Evolutionary conservation across 2,329 filamentous ascomycete species (phyloP), one percentile per base, ranked within the genome.

Genomic region (Rhinocladiella mackenziei): DNA sequence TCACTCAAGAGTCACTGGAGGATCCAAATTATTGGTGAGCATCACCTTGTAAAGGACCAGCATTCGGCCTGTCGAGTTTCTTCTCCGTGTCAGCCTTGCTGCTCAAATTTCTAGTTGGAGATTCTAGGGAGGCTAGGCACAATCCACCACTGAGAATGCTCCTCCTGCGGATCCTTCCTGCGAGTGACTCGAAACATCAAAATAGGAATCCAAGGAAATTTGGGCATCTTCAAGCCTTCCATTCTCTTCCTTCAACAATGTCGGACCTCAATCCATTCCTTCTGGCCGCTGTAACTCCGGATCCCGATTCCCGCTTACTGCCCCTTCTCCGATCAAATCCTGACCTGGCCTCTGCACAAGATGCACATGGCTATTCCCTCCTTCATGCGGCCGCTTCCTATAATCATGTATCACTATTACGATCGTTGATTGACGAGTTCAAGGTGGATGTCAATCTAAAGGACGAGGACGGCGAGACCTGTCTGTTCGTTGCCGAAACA

Each of bases 381-480:
- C 72, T 97, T 36, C 92, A 98, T 66, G 92, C 92, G 39, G 88
- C 91, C 11, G 83, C 87, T 13, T 96, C 89, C 56, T 98, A 97
- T 74, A 85, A 84, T 62, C 89, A 97, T 62, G 69, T 87, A 25
- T 78, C 85, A 43, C 80, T 98, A 11, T 76, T 96, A 11, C 83
- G 85, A 29, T 67, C 79, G 0, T 76, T 98, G 4, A 74, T 95
- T 19, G 73, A 73, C 34, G 86, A 91, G 23, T 87, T 89, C 66
- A 68, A 80, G 9, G 89, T 91, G 17, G 73, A 89, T 48, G 78
- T 89, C 35, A 83, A 96, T 62, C 71, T 96, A 39, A 78, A 77
- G 55, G 92, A 98, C 62, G 87, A 95, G 64, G 92, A 98, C 63
- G 79, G 82, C 44, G 92, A 98, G 68, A 96, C 91, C 1, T 85